Conservation (phyloP, 2,329 filamentous ascomycete species). For the Nannizziopsis barbatae region DNA sequence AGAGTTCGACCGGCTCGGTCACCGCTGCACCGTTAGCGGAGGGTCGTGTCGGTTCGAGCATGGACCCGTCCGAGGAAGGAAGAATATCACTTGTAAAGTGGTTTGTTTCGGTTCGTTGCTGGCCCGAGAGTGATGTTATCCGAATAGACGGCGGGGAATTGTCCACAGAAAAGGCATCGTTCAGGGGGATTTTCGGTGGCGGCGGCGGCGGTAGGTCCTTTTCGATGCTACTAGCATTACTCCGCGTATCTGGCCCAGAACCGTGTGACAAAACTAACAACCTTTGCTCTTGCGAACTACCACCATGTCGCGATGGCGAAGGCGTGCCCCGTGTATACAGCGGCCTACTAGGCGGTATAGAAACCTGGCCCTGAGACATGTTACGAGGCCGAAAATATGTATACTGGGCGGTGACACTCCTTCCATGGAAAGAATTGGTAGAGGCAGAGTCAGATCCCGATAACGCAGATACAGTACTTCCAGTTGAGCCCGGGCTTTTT, state of each 20-base stretch:
- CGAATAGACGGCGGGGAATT: not conserved
- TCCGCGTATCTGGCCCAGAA: constrained; percentile 4
- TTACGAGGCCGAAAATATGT: no score
- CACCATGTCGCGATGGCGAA: no score
- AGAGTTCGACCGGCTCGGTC: constrained; percentile 26
- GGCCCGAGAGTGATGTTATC: not conserved
- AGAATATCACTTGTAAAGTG: not conserved
- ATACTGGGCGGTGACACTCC: not conserved
- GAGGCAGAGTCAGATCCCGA: not conserved
- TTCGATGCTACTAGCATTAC: not conserved
- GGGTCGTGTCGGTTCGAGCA: constrained; percentile 14
- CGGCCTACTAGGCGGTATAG: no score
- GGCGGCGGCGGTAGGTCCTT: constrained; percentile 6
- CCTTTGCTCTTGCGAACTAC: not conserved
- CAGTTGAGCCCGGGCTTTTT: not conserved
- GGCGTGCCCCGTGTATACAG: no score
- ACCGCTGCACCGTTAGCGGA: constrained; percentile 11
- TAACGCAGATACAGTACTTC: not conserved
- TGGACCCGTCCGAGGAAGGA: not conserved
- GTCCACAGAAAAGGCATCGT: not conserved
- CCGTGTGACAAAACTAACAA: not conserved
- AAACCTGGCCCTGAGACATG: no score
- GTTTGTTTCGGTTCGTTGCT: not conserved
- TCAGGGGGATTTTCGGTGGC: constrained; percentile 8
- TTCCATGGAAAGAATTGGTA: not conserved